These are phyloP conservation scores for Aspergillus candidus DNA, from an alignment of 2,329 filamentous ascomycete genomes.

Conservation along the genomic window DNA sequence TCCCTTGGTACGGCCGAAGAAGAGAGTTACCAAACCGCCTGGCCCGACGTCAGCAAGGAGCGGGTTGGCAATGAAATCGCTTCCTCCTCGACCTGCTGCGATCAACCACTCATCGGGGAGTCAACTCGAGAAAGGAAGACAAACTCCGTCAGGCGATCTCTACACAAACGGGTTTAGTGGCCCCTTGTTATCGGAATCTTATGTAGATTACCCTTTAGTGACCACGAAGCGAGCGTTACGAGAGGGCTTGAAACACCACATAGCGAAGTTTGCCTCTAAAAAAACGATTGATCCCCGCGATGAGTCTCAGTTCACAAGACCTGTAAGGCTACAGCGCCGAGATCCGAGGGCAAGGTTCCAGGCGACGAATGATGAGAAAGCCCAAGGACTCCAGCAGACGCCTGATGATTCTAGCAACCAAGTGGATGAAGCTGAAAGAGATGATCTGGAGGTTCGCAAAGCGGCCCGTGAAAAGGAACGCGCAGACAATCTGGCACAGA, in stretches of 20 bases:
- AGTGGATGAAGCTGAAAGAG: slow-evolving; percentile 61
- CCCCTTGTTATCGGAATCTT: slow-evolving; percentile 34
- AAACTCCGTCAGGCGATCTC: slow-evolving; percentile 24
- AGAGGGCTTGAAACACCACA: slow-evolving; percentile 76
- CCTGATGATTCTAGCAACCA: slow-evolving; percentile 36
- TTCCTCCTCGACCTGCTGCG: slow-evolving; percentile 18
- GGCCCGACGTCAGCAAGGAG: slow-evolving; percentile 17
- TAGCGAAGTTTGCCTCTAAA: slow-evolving; percentile 71
- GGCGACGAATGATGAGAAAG: slow-evolving; percentile 50
- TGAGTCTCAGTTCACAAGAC: slow-evolving; percentile 76
- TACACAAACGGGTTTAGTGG: slow-evolving; percentile 40
- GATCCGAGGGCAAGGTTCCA: slow-evolving; percentile 62
- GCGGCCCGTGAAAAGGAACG: slow-evolving; percentile 80
- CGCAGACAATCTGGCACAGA: slow-evolving; percentile 83
- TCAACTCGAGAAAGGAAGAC: slow-evolving; percentile 16
- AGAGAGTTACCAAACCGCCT: slow-evolving; percentile 29
- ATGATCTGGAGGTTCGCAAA: slow-evolving; percentile 53
- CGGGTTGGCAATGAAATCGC: slow-evolving; percentile 20
- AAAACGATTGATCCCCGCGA: slow-evolving; percentile 62
- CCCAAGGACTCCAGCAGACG: slow-evolving; percentile 34
- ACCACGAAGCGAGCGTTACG: slow-evolving; percentile 76
- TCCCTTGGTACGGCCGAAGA: slow-evolving; percentile 60
- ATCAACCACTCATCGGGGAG: slow-evolving; percentile 14
- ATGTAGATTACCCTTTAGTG: slow-evolving; percentile 61
- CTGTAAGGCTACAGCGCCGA: slow-evolving; percentile 81